Conservation (phyloP, 2,329 filamentous ascomycete species). For the Aspergillus sojae region DNA sequence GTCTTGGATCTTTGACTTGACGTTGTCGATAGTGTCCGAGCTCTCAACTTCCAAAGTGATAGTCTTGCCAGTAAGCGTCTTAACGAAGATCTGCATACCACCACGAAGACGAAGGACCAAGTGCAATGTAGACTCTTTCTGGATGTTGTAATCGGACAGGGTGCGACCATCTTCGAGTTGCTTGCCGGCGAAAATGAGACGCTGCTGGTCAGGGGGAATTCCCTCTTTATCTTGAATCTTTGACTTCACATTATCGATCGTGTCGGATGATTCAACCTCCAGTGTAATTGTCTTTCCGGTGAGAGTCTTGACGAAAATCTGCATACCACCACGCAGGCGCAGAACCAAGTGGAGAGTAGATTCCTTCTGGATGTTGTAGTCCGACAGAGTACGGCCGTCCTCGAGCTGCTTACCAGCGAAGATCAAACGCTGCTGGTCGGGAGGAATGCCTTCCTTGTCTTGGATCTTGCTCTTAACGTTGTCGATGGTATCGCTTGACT, state of each 20-base stretch:
- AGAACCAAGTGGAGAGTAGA: slow-evolving; percentile 83
- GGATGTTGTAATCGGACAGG: slow-evolving; percentile 93
- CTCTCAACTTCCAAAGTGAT: slow-evolving; percentile 70
- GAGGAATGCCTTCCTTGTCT: slow-evolving; percentile 95
- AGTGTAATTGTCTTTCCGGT: slow-evolving; percentile 91
- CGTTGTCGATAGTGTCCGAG: slow-evolving; percentile 71
- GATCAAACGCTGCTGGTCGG: slow-evolving; percentile 93
- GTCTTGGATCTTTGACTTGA: slow-evolving; percentile 75
- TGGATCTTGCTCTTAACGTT: slow-evolving; percentile 98
- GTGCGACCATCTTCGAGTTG: slow-evolving; percentile 91
- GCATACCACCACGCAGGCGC: slow-evolving; percentile 79
- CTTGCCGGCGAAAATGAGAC: slow-evolving; percentile 91
- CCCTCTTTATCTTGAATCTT: slow-evolving; percentile 85
- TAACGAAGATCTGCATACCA: slow-evolving; percentile 85
- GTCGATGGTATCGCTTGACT: slow-evolving; percentile 84
- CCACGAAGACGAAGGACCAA: slow-evolving; percentile 79
- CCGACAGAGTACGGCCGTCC: slow-evolving; percentile 84
- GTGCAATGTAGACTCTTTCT: slow-evolving; percentile 84
- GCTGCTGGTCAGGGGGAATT: slow-evolving; percentile 92
- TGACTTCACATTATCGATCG: slow-evolving; percentile 90
- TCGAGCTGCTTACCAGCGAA: slow-evolving; percentile 97
- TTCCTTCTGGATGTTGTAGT: slow-evolving; percentile 97
- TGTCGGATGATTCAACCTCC: slow-evolving; percentile 86
- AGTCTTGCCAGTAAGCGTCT: slow-evolving; percentile 76
- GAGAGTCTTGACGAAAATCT: slow-evolving; percentile 61